Evolutionary conservation across 1,284 basidiomycete species (phyloP).

Genomic region (Ganoderma multipileum): DNA sequence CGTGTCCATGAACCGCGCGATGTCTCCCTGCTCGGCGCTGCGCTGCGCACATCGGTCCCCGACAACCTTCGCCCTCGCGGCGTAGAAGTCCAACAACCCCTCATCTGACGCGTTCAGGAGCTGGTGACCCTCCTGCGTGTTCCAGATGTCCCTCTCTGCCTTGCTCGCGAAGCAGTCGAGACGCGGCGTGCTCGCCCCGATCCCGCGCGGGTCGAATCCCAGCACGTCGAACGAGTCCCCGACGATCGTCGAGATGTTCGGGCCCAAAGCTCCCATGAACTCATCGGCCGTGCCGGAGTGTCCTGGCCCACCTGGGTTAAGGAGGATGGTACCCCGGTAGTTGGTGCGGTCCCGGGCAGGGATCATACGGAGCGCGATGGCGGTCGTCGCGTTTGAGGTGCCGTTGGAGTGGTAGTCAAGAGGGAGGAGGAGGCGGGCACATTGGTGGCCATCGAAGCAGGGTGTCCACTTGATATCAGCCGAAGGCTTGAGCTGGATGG

Average conservation of each 20-base stretch:
- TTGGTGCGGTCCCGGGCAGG: constrained; percentile 35
- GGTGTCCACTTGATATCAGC: constrained; percentile 31
- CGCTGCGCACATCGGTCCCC: constrained; percentile 21
- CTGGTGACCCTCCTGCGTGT: constrained; percentile 2
- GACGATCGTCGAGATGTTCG: not conserved
- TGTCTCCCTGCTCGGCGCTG: constrained; percentile 34
- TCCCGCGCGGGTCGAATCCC: constrained; percentile 44
- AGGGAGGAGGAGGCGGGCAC: constrained; percentile 41
- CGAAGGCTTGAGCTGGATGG: constrained; percentile 25
- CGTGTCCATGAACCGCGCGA: constrained; percentile 49
- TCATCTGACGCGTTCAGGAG: constrained; percentile 14
- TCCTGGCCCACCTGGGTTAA: constrained; percentile 63
- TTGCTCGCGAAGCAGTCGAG: constrained; percentile 27
- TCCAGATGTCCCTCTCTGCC: constrained; percentile 26
- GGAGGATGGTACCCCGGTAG: constrained; percentile 53
- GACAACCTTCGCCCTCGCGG: constrained; percentile 21
- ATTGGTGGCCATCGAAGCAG: constrained; percentile 33
- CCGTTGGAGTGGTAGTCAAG: constrained; percentile 40
- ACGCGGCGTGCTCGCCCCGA: constrained; percentile 23
- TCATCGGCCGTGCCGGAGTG: not conserved
- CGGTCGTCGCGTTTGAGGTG: constrained; percentile 33
- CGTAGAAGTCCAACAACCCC: constrained; percentile 13
- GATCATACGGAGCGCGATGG: constrained; percentile 45
- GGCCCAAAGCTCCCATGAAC: not conserved
- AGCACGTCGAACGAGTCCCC: constrained; percentile 48